Evolutionary conservation across 208 protist genomes (phyloP), one percentile per base, ranked within the genome.

Genomic region (Trypanosoma cruzi): DNA sequence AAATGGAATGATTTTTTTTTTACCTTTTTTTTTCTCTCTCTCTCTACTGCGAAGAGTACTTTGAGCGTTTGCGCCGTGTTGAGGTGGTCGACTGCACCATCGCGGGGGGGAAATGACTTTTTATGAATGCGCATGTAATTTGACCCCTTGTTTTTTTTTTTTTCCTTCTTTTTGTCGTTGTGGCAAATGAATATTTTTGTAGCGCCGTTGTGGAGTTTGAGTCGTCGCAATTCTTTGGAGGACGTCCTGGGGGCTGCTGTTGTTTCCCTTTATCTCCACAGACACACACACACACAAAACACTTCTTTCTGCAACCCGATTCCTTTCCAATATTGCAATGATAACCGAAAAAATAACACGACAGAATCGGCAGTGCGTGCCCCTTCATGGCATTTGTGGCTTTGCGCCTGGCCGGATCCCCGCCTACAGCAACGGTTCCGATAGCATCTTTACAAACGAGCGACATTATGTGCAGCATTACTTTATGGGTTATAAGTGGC

Each of bases 401-500:
- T 71, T 68, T 64, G 86, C 86, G 1, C 53, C 58, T 14, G 83
- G 86, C 18, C 73, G 81, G 24, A 84, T 92, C 16, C 65, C 80
- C 0, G 82, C 86, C 49, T 93, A 86, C 78, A 93, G 89, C 75
- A 95, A 95, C 66, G 81, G 77, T 56, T 57, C 77, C 36, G 64
- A 58, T 53, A 81, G 65, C 58, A 77, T 70, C 52, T 91, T 84
- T 73, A 84, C 77, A 0, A 64, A 69, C 40, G 59, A 40, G 34
- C 80, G 84, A 58, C 71, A 88, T 71, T 86, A 77, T 60, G 34
- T 58, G 22, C 73, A 85, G 32, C 68, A 77, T 44, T 62, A 85
- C 48, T 95, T 90, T 68, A 91, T 88, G 80, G 89, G 89, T 18
- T 92, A 90, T 63, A 81, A 88, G 66, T 95, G 89, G 87, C 89